Evolutionary conservation across 345 rosid species (phyloP), one percentile per base, ranked within the genome.

Genomic region (Anastatica hierochuntica): DNA sequence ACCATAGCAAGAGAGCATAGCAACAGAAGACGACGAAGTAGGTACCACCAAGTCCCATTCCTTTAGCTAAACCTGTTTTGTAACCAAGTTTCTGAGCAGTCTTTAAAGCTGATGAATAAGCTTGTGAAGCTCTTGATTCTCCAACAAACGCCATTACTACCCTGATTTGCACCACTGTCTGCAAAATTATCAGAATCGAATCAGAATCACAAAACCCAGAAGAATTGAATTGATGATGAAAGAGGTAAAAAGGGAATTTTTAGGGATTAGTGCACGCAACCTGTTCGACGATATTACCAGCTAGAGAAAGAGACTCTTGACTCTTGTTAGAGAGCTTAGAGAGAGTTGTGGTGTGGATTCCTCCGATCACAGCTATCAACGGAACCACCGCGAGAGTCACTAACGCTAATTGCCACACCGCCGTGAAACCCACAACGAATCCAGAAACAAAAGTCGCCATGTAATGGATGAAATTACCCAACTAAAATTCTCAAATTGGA

Each of bases 321-420:
- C 86, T 85, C 64, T 83, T 88, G 49, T 81, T 67, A 36, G 87
- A 74, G 38, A 92, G 85, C 62, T 83, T 88, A 50, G 88, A 73
- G 43, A 88, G 74, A 47, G 97, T 73, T 27, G 79, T 83, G 37
- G 90, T 70, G 72, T 85, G 90, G 50, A 88, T 73, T 8, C 77
- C 97, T 66, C 88, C 98, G 55, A 92, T 92, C 18, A 88, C 86
- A 57, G 95, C 97, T 27, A 92, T 92, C 61, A 92, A 80, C 40
- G 98, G 96, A 70, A 88, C 98, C 29, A 88, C 98, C 38, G 97
- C 98, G 3, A 92, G 80, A 8, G 98, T 92, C 35, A 85, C 98
- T 37, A 92, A 74, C 5, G 97, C 97, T 13, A 92, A 60, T 56
- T 92, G 98, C 98, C 98, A 92, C 29, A 83, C 95, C 33, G 98